These are phyloP conservation scores for Theobroma grandiflorum DNA, from an alignment of 441 rosid genomes.

Conservation along the genomic window DNA sequence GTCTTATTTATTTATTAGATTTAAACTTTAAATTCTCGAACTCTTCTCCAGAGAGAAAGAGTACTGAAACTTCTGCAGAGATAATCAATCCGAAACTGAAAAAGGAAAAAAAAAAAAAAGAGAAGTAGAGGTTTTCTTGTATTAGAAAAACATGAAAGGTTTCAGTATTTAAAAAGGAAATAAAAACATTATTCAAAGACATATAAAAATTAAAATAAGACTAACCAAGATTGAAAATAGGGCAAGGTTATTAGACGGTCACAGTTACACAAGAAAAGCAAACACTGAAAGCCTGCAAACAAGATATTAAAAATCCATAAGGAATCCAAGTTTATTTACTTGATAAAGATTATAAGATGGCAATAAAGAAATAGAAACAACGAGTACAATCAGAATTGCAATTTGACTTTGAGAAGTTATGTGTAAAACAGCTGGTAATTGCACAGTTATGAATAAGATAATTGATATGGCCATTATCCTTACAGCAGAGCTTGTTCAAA, in stretches of 20 bases:
- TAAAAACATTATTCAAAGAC: too few relatives aligned
- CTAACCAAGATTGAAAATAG: background rate
- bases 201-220: too few relatives aligned
- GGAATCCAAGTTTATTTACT: conserved; percentile 42
- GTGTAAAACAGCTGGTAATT: conserved; percentile 68
- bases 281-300: background rate
- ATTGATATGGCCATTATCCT: conserved; percentile 84
- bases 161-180: too few relatives aligned
- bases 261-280: background rate
- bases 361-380: conserved; percentile 63
- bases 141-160: too few relatives aligned
- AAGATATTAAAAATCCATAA: background rate
- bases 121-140: too few relatives aligned
- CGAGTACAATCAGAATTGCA: conserved; percentile 71
- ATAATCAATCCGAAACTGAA: too few relatives aligned
- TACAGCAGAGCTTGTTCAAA: conserved; percentile 90
- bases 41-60: too few relatives aligned
- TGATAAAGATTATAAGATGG: conserved; percentile 84
- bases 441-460: conserved; percentile 84
- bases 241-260: background rate
- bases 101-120: too few relatives aligned
- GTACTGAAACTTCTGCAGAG: too few relatives aligned
- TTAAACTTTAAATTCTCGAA: too few relatives aligned
- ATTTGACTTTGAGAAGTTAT: conserved; percentile 74
- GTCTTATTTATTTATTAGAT: too few relatives aligned